These are phyloP conservation scores for Xylaria bambusicola DNA, from an alignment of 495 filamentous ascomycete genomes.

Conservation along the genomic window DNA sequence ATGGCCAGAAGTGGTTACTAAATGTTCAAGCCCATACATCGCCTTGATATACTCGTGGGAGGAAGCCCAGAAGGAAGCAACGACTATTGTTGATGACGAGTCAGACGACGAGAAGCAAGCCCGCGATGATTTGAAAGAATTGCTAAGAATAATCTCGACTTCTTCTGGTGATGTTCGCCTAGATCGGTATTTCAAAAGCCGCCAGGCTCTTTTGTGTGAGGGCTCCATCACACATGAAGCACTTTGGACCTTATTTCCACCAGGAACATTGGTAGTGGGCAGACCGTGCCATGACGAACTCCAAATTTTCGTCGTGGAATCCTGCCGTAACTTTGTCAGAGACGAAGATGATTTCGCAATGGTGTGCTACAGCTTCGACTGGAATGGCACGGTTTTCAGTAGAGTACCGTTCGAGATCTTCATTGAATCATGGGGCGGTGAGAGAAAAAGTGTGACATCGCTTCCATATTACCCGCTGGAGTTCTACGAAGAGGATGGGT, in stretches of 20 bases:
- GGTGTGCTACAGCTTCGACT: constrained; percentile 9
- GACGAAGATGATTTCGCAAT: neutral
- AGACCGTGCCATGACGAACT: constrained; percentile 1
- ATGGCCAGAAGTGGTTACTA: constrained; percentile 1
- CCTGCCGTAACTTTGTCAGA: neutral
- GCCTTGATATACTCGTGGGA: constrained; percentile 6
- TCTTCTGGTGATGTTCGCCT: constrained; percentile 6
- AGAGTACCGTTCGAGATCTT: neutral
- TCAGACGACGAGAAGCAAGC: constrained; percentile 10
- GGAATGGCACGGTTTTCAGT: neutral
- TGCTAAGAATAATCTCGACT: constrained; percentile 10
- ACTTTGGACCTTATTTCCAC: constrained; percentile 10
- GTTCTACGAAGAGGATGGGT: neutral
- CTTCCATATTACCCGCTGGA: constrained; percentile 7
- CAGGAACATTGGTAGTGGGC: constrained; percentile 7
- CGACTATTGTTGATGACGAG: neutral
- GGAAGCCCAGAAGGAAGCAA: constrained; percentile 8
- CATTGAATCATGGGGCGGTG: constrained; percentile 1
- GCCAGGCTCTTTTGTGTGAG: neutral
- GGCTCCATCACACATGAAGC: neutral
- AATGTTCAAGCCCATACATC: neutral
- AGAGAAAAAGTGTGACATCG: neutral
- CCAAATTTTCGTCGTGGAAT: constrained; percentile 2
- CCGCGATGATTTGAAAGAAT: neutral
- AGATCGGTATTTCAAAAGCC: constrained; percentile 9